Conservation (phyloP, 2,329 filamentous ascomycete genomes). For the Exophiala sp. region DNA sequence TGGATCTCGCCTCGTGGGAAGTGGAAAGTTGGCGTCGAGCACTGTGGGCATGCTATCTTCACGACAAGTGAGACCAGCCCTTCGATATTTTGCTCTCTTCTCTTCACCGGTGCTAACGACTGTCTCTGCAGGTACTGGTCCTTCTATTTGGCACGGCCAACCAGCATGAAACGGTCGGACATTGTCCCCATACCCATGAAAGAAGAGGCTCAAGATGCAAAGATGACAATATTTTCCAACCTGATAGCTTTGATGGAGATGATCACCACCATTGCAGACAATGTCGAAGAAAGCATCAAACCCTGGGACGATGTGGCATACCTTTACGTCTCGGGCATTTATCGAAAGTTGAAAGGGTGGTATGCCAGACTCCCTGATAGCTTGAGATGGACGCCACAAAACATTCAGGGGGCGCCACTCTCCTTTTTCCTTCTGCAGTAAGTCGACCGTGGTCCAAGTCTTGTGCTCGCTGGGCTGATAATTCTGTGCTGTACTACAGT, state of each 20-base stretch:
- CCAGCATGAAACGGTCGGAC: constrained; percentile 5
- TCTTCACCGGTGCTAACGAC: too few species aligned
- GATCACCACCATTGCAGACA: constrained; percentile 17
- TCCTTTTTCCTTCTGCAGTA: constrained; percentile 12
- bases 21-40: constrained; percentile 17
- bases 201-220: constrained; percentile 3
- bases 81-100: too few species aligned
- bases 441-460: too few species aligned
- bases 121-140: too few species aligned
- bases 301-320: background rate
- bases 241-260: constrained; percentile 16
- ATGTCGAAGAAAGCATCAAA: constrained; percentile 2
- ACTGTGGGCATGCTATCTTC: constrained; percentile 12
- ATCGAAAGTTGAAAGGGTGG: constrained; percentile 15
- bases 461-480: too few species aligned
- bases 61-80: too few species aligned
- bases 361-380: constrained; percentile 9
- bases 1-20: constrained; percentile 13
- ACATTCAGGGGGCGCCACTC: constrained; percentile 7
- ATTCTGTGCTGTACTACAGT: too few species aligned
- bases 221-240: constrained; percentile 13
- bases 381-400: constrained; percentile 13
- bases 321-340: background rate
- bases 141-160: constrained; percentile 9
- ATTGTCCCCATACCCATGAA: background rate